A percentile compares a stretch with the other conserved stretches of the same genome.
Conservation (phyloP, 140 eudicot genomes). For the Ambrosia hybrid region DNA sequence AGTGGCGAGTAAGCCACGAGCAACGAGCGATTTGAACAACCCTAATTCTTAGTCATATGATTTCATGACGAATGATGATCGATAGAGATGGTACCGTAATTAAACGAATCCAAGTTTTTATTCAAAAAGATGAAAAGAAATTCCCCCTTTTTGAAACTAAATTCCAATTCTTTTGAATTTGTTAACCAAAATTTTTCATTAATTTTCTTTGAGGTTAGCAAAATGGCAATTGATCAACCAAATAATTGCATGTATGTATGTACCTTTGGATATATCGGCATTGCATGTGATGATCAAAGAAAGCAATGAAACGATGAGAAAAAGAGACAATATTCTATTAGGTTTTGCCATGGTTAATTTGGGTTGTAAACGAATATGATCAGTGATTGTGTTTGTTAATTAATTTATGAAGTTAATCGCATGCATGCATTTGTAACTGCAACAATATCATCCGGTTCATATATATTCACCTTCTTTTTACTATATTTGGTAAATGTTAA, state of each 20-base stretch:
- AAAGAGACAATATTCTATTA: conserved; percentile 19
- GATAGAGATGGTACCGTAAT: too few relatives aligned
- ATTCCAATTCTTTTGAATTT: neutral
- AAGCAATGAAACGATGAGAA: conserved; percentile 28
- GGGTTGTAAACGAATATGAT: neutral
- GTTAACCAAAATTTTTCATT: neutral
- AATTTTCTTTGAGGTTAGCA: neutral
- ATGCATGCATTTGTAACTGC: conserved; percentile 3
- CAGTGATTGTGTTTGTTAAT: conserved; percentile 1
- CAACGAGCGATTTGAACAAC: too few relatives aligned
- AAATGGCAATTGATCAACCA: neutral
- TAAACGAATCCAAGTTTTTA: too few relatives aligned
- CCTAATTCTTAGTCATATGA: too few relatives aligned
- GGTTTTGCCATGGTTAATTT: conserved; percentile 33
- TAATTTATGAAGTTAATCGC: neutral
- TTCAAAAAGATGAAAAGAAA: neutral
- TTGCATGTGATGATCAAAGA: conserved; percentile 30
- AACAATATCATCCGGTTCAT: conserved; percentile 15
- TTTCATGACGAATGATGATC: too few relatives aligned
- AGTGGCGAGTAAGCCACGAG: too few relatives aligned
- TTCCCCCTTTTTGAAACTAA: neutral
- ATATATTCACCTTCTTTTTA: conserved; percentile 15
- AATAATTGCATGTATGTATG: neutral
- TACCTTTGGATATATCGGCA: conserved; percentile 24
- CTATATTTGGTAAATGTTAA: too few relatives aligned